These are phyloP conservation scores for Grammothele lineata DNA, from an alignment of 768 basidiomycete genomes.

Conservation along the genomic window DNA sequence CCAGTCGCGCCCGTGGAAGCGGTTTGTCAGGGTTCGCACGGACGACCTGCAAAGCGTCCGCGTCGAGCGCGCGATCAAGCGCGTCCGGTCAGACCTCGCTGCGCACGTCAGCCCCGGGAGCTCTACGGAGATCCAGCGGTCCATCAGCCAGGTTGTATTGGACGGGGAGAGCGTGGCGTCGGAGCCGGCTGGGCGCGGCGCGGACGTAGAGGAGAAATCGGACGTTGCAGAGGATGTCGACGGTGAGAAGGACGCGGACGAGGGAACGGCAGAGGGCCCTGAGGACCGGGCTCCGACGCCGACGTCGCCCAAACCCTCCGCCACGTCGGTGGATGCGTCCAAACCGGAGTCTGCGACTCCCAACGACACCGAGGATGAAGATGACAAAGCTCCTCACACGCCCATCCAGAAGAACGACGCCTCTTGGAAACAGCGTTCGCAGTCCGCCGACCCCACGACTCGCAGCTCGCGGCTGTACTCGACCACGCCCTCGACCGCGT, in stretches of 20 bases:
- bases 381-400: conserved; percentile 18
- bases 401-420: conserved; percentile 25
- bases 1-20: conserved; percentile 70
- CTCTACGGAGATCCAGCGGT: conserved; percentile 24
- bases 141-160: conserved; percentile 29
- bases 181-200: conserved; percentile 12
- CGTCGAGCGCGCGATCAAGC: conserved; percentile 84
- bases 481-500: conserved; percentile 46
- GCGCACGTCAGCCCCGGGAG: conserved; percentile 49
- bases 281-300: conserved; percentile 20
- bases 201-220: conserved; percentile 1
- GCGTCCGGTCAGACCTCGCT: conserved; percentile 80
- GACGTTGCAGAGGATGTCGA: conserved; percentile 10
- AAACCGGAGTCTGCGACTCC: conserved; percentile 1
- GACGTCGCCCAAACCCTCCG: conserved; percentile 14
- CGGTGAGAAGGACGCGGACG: conserved; percentile 12
- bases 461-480: conserved; percentile 56
- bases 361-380: conserved; percentile 17
- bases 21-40: conserved; percentile 79
- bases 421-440: conserved; percentile 64
- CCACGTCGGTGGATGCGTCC: conserved; percentile 1
- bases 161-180: conserved; percentile 18
- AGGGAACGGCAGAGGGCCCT: conserved; percentile 11
- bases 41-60: conserved; percentile 88
- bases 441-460: conserved; percentile 76